A percentile compares a stretch with the other conserved stretches of the same genome.
phyloP scores from a whole-genome alignment of 257 asterid genomes.

The Cynanchum wilfordii region DNA sequence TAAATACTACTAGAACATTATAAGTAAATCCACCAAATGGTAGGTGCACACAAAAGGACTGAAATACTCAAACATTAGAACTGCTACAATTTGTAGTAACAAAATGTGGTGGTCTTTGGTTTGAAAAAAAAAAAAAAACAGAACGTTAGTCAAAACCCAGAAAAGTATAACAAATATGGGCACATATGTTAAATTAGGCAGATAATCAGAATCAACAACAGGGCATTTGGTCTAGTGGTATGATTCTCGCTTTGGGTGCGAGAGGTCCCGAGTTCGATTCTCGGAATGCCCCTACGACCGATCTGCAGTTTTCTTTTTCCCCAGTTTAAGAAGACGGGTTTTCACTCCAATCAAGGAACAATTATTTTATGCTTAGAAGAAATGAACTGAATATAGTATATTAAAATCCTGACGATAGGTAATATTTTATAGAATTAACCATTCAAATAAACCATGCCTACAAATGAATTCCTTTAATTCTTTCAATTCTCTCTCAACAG shows the following conservation, averaged over 20 bases:
- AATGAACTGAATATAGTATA: background rate
- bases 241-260: constrained; percentile 70
- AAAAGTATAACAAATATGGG: too few relatives aligned
- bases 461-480: background rate
- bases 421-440: background rate
- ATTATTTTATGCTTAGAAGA: background rate
- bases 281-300: constrained; percentile 74
- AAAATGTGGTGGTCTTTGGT: too few relatives aligned
- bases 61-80: too few relatives aligned
- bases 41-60: background rate
- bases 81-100: too few relatives aligned
- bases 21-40: background rate
- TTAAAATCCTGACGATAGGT: background rate
- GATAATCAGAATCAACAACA: too few relatives aligned
- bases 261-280: constrained; percentile 61
- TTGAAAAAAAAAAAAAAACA: too few relatives aligned
- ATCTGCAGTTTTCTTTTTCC: too few relatives aligned
- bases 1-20: too few relatives aligned
- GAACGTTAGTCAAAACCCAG: too few relatives aligned
- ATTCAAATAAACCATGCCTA: background rate
- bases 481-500: background rate
- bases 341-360: too few relatives aligned
- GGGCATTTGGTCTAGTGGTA: constrained; percentile 79
- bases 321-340: too few relatives aligned
- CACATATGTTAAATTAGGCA: too few relatives aligned